Evolutionary conservation across 176 grass and related monocot species (phyloP).

Genomic region (Carex littledalei): DNA sequence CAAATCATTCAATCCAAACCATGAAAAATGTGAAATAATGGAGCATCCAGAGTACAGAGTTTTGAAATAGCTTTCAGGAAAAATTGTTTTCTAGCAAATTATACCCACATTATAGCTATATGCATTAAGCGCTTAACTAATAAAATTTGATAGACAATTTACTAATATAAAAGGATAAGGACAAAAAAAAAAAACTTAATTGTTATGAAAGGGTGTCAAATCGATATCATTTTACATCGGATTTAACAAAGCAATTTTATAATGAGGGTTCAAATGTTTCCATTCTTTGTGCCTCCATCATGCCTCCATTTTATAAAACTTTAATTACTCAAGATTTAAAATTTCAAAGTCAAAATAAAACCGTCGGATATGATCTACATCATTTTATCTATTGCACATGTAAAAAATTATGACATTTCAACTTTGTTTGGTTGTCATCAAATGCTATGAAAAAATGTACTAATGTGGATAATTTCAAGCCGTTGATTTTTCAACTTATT

Average conservation of each 20-base stretch:
- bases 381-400: too few relatives aligned
- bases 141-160: not conserved
- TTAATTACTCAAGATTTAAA: too few relatives aligned
- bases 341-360: too few relatives aligned
- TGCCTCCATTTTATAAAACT: too few relatives aligned
- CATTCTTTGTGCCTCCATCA: too few relatives aligned
- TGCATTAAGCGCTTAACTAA: not conserved
- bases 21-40: not conserved
- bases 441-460: too few relatives aligned
- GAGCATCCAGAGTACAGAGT: not conserved
- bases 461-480: too few relatives aligned
- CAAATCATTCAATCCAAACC: not conserved
- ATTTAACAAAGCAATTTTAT: not conserved
- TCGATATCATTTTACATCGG: not conserved
- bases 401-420: too few relatives aligned
- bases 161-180: not conserved
- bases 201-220: not conserved
- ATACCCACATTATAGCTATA: not conserved
- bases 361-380: too few relatives aligned
- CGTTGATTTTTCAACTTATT: too few relatives aligned
- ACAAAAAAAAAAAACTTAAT: not conserved
- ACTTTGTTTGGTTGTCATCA: too few relatives aligned
- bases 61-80: not conserved
- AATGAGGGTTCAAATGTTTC: not conserved
- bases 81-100: not conserved